Evolutionary conservation across 306 rosid genomes (phyloP), one percentile per base, ranked within the genome.

Genomic region (Vigna unguiculata): DNA sequence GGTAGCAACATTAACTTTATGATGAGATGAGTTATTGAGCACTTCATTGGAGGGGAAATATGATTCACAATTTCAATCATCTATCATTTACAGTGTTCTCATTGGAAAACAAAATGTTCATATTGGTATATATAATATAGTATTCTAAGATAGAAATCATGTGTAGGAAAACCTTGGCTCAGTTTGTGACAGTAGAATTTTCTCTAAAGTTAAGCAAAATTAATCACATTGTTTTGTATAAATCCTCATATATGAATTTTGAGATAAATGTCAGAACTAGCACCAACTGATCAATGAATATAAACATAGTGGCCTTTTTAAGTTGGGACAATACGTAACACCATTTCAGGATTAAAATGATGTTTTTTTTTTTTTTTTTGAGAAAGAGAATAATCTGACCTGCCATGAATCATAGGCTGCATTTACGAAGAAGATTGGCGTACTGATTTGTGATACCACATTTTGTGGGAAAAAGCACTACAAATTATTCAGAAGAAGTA

Each of bases 371-470:
- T 28, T 28, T 4, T 28, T 28, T 61, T 20, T 46, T 9, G 2
- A 28, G 72, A 63, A 47, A 67, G 25, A 52, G 25, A 81, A 51
- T 38, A 77, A 77, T 82, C 89, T 82, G 19, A 95, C 99, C 99
- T 95, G 99, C 96, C 97, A 94, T 43, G 97, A 90, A 83, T 94
- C 98, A 74, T 94, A 94, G 60, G 98, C 98, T 62, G 98, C 93
- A 80, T 92, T 92, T 22, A 94, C 94, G 46, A 89, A 86, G 82
- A 94, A 94, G 69, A 92, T 83, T 17, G 95, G 98, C 16, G 98
- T 92, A 0, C 4, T 82, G 80, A 94, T 90, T 63, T 86, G 88
- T 58, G 86, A 74, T 48, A 66, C 92, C 66, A 90, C 75, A 68
- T 92, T 71, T 85, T 94, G 90, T 0, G 98, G 99, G 79, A 95